Conservation (phyloP, 176 grass and related monocot genomes). For the Puya raimondii region DNA sequence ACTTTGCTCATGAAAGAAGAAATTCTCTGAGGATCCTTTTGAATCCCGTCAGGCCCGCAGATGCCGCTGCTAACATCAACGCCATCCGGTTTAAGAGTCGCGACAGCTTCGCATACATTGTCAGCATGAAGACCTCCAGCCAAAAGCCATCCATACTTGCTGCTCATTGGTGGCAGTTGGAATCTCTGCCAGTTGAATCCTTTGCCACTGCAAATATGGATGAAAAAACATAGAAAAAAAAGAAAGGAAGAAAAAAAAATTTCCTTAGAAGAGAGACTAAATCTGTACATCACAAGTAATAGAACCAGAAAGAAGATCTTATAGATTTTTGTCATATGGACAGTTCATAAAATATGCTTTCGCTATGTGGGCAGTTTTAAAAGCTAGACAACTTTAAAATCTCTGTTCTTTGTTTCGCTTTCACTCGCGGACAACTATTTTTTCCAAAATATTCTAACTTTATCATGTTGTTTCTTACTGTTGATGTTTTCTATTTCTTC, state of each 20-base stretch:
- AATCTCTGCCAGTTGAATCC: constrained; percentile 85
- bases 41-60: constrained; percentile 56
- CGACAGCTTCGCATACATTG: constrained; percentile 60
- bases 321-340: too few species aligned
- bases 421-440: too few species aligned
- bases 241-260: not conserved
- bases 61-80: constrained; percentile 93
- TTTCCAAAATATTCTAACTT: too few species aligned
- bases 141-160: constrained; percentile 79
- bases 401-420: too few species aligned
- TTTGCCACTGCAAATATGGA: constrained; percentile 54
- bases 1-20: constrained; percentile 50
- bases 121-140: constrained; percentile 76
- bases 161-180: constrained; percentile 40
- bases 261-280: not conserved
- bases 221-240: not conserved
- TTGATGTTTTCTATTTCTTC: too few species aligned
- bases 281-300: not conserved
- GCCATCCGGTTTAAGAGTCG: constrained; percentile 53
- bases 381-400: too few species aligned
- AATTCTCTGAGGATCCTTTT: constrained; percentile 57
- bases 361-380: too few species aligned
- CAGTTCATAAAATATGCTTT: too few species aligned
- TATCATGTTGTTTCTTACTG: too few species aligned
- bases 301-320: too few species aligned